A percentile compares a stretch with the other conserved stretches of the same genome.
Evolutionary conservation across 768 basidiomycete genomes (phyloP).

Genomic region (Dioszegia crocea): DNA sequence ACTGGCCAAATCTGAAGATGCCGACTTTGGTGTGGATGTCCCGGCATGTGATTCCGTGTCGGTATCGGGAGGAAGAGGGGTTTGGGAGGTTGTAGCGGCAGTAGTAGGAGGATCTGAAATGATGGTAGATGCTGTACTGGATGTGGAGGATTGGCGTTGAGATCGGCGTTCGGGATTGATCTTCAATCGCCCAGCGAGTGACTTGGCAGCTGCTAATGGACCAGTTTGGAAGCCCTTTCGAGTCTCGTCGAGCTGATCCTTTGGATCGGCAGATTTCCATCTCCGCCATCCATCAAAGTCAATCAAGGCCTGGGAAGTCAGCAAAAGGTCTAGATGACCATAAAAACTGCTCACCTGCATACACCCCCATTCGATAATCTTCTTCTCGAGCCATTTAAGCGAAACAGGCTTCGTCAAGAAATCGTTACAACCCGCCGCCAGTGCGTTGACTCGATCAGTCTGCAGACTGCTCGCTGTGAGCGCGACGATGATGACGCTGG

Average conservation of each 20-base stretch:
- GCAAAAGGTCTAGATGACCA: not conserved
- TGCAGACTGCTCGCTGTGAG: slow-evolving; percentile 94
- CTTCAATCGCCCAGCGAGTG: slow-evolving; percentile 32
- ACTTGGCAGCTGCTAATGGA: slow-evolving; percentile 43
- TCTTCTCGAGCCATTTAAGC: slow-evolving; percentile 89
- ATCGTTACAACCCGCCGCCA: slow-evolving; percentile 97
- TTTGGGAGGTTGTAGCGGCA: not conserved
- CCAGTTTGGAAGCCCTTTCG: slow-evolving; percentile 39
- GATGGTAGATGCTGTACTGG: not conserved
- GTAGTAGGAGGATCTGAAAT: not conserved
- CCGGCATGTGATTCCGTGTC: not conserved
- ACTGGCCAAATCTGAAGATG: too few species aligned
- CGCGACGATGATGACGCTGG: slow-evolving; percentile 98
- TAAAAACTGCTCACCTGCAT: slow-evolving; percentile 55
- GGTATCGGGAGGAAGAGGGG: slow-evolving; percentile 2
- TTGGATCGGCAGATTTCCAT: slow-evolving; percentile 43
- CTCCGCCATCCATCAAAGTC: slow-evolving; percentile 52
- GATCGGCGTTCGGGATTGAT: slow-evolving; percentile 24
- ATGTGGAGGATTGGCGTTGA: not conserved
- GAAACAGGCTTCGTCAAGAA: slow-evolving; percentile 97
- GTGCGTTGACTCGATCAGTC: slow-evolving; percentile 90
- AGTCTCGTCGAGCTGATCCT: slow-evolving; percentile 28
- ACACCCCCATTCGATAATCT: slow-evolving; percentile 99
- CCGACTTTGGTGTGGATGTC: too few species aligned
- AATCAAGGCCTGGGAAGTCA: slow-evolving; percentile 40